A percentile compares a stretch with the other conserved stretches of the same genome.
Evolutionary conservation across 768 basidiomycete species (phyloP).

Genomic region (Suillus paluster): DNA sequence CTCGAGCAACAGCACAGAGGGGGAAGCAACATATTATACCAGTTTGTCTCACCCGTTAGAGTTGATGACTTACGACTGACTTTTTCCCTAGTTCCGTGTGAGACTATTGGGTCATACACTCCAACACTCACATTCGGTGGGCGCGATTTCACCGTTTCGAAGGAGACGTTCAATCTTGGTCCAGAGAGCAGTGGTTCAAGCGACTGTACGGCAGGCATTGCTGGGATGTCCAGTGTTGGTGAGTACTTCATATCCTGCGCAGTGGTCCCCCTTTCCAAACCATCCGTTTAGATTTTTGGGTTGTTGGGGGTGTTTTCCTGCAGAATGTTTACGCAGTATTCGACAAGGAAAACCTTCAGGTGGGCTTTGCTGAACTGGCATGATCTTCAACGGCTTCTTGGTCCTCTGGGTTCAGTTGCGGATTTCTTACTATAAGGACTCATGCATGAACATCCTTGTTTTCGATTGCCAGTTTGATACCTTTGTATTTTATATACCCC

Average conservation of each 20-base stretch:
- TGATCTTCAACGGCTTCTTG: slow-evolving; percentile 9
- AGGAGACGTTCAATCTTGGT: slow-evolving; percentile 49
- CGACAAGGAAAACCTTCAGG: slow-evolving; percentile 33
- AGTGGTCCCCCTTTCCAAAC: background rate
- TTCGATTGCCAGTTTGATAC: background rate
- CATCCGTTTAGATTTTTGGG: slow-evolving; percentile 30
- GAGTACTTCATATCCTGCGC: background rate
- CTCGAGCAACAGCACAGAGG: slow-evolving; percentile 11
- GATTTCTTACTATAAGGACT: background rate
- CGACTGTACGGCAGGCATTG: slow-evolving; percentile 43
- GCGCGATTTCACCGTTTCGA: slow-evolving; percentile 40
- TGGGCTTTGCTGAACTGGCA: slow-evolving; percentile 46
- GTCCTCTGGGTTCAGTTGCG: background rate
- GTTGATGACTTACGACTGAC: slow-evolving; percentile 5
- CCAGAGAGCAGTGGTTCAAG: slow-evolving; percentile 30
- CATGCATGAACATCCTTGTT: background rate
- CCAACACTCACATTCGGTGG: slow-evolving; percentile 45
- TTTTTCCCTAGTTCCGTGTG: slow-evolving; percentile 34
- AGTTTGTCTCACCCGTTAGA: background rate
- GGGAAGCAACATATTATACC: background rate
- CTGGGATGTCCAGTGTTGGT: slow-evolving; percentile 16
- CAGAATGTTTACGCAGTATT: slow-evolving; percentile 38
- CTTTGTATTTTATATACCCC: background rate
- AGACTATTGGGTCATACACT: slow-evolving; percentile 24
- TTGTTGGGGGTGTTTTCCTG: slow-evolving; percentile 40